phyloP scores from a whole-genome alignment of 2,329 filamentous ascomycete genomes.

The Whalleya microplaca region DNA sequence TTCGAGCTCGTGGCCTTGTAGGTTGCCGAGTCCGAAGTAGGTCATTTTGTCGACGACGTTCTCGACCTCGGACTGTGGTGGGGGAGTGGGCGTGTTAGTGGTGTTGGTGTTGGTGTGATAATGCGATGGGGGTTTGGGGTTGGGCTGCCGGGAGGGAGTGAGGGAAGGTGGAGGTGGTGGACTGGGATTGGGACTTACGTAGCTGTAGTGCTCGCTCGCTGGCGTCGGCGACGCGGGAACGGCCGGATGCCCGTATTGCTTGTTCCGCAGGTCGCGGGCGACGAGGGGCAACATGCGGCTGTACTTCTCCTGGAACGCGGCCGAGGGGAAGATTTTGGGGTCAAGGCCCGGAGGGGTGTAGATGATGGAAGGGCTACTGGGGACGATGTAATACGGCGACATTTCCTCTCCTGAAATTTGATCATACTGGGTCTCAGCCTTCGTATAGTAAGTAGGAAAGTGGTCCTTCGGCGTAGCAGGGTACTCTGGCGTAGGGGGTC shows the following conservation, averaged over 20 bases:
- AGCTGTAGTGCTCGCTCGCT: conserved; percentile 21
- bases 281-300: conserved; percentile 38
- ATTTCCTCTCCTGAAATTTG: conserved; percentile 27
- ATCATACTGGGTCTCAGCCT: conserved; percentile 32
- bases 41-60: background rate
- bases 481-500: conserved; percentile 22
- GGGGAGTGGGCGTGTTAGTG: background rate
- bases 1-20: conserved; percentile 3
- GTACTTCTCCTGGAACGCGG: conserved; percentile 32
- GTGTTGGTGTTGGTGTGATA: background rate
- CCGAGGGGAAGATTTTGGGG: conserved; percentile 9
- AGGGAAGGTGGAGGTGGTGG: background rate
- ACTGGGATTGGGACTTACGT: conserved; percentile 23
- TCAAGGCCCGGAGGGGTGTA: conserved; percentile 29
- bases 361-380: conserved; percentile 30
- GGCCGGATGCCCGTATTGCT: conserved; percentile 15
- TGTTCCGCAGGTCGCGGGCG: conserved; percentile 26
- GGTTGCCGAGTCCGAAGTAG: background rate
- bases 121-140: too few species aligned
- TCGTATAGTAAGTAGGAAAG: conserved; percentile 9
- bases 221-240: background rate
- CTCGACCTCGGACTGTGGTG: conserved; percentile 25
- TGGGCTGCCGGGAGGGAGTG: background rate
- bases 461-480: conserved; percentile 6
- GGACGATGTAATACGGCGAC: conserved; percentile 31